Evolutionary conservation across 495 filamentous ascomycete genomes (phyloP).

Genomic region (Penicillium mononematosum): DNA sequence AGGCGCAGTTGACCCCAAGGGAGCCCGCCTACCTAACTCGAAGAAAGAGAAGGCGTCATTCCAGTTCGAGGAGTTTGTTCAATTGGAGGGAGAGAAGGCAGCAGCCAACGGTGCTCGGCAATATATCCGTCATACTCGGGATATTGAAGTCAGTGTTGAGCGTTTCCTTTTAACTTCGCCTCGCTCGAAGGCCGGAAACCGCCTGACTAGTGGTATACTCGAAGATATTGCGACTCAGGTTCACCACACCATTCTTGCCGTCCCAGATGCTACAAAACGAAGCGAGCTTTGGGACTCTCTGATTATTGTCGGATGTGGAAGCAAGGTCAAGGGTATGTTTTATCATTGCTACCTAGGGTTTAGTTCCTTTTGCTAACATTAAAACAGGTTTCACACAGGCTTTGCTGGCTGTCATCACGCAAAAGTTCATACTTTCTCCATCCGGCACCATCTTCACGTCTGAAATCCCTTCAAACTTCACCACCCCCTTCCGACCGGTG

Average conservation of each 20-base stretch:
- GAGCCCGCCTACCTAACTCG: conserved; percentile 73
- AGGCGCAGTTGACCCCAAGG: conserved; percentile 50
- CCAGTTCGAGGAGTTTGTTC: conserved; percentile 75
- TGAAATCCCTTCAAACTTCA: conserved; percentile 86
- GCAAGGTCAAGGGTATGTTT: conserved; percentile 68
- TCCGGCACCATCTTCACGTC: conserved; percentile 95
- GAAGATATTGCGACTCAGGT: conserved; percentile 78
- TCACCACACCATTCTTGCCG: conserved; percentile 73
- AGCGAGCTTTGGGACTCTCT: conserved; percentile 86
- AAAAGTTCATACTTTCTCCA: conserved; percentile 86
- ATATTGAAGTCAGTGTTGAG: conserved; percentile 85
- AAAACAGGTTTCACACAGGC: conserved; percentile 75
- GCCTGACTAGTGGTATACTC: conserved; percentile 62
- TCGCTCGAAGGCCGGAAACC: conserved; percentile 30
- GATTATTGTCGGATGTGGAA: conserved; percentile 85
- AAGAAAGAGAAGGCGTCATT: conserved; percentile 75
- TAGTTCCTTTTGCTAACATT: conserved; percentile 9
- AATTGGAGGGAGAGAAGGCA: conserved; percentile 47
- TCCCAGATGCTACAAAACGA: conserved; percentile 75
- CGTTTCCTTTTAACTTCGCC: conserved; percentile 73
- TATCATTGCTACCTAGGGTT: background rate
- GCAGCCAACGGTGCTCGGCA: conserved; percentile 25
- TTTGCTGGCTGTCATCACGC: conserved; percentile 70
- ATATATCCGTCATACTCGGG: conserved; percentile 51
- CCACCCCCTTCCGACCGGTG: conserved; percentile 90